These are phyloP conservation scores for Platismatia glauca DNA, from an alignment of 495 filamentous ascomycete species.

Conservation along the genomic window DNA sequence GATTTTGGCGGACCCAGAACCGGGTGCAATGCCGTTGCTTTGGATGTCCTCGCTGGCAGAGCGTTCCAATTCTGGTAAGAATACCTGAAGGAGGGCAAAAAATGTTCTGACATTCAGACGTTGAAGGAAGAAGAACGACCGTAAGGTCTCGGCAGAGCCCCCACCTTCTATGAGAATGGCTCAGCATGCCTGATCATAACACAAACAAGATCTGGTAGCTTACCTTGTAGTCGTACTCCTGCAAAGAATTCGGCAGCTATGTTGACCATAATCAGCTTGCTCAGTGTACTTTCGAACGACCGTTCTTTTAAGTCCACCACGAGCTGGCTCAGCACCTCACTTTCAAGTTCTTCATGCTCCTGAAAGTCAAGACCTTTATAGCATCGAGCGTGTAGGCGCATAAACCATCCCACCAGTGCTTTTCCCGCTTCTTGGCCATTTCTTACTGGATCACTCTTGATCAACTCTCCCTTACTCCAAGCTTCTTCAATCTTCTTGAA, in stretches of 20 bases:
- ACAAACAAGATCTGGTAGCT: slow-evolving; percentile 23
- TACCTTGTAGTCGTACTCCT: slow-evolving; percentile 51
- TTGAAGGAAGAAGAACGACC: slow-evolving; percentile 63
- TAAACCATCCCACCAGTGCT: slow-evolving; percentile 68
- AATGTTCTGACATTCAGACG: slow-evolving; percentile 77
- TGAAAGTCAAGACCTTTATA: slow-evolving; percentile 62
- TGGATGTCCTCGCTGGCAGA: slow-evolving; percentile 41
- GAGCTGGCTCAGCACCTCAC: slow-evolving; percentile 71
- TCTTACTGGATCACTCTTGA: slow-evolving; percentile 33
- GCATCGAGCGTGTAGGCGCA: slow-evolving; percentile 78
- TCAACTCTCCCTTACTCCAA: slow-evolving; percentile 52
- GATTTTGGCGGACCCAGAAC: slow-evolving; percentile 34
- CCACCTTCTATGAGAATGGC: slow-evolving; percentile 29
- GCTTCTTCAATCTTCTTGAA: slow-evolving; percentile 61
- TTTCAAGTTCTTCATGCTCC: slow-evolving; percentile 76
- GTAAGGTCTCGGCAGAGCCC: slow-evolving; percentile 31
- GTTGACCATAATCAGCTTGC: slow-evolving; percentile 78
- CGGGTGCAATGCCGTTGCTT: slow-evolving; percentile 28
- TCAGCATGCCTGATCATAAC: slow-evolving; percentile 2
- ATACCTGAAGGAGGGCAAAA: slow-evolving; percentile 62
- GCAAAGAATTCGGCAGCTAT: slow-evolving; percentile 74
- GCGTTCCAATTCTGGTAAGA: slow-evolving; percentile 58
- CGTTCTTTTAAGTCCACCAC: slow-evolving; percentile 63
- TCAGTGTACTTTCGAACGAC: slow-evolving; percentile 53
- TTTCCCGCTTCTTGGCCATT: slow-evolving; percentile 42